Conservation (phyloP, 2,329 filamentous ascomycete species). For the Hypoxylon sp. region DNA sequence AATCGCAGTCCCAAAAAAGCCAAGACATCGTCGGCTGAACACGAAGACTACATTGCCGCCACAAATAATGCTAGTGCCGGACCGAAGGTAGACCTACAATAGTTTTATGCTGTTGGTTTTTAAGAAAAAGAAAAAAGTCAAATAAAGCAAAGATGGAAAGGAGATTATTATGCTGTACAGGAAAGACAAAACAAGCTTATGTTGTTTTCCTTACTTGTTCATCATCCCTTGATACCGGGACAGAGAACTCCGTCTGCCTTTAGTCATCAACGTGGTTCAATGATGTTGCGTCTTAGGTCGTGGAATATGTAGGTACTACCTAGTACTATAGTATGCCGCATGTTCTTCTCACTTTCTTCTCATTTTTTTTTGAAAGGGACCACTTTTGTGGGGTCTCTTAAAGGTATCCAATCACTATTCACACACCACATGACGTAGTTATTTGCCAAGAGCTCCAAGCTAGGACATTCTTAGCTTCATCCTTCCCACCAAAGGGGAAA, state of each 20-base stretch:
- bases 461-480: conserved; percentile 42
- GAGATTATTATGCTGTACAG: conserved; percentile 15
- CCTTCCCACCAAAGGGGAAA: conserved; percentile 44
- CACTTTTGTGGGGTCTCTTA: conserved; percentile 40
- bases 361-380: conserved; percentile 30
- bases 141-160: conserved; percentile 12
- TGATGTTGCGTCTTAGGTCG: conserved; percentile 45
- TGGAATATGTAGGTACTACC: conserved; percentile 6
- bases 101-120: conserved; percentile 23
- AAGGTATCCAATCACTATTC: conserved; percentile 39
- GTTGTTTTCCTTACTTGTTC: conserved; percentile 31
- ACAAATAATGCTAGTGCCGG: conserved; percentile 40
- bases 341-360: conserved; percentile 30
- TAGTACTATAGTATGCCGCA: conserved; percentile 20
- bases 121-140: conserved; percentile 17
- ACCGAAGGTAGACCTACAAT: conserved; percentile 22
- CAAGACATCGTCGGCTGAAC: conserved; percentile 44
- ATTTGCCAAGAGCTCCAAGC: conserved; percentile 40
- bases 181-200: background rate
- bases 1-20: conserved; percentile 36
- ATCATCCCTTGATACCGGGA: conserved; percentile 48
- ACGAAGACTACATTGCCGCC: conserved; percentile 40
- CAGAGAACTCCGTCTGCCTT: conserved; percentile 39
- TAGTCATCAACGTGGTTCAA: conserved; percentile 40
- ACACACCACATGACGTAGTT: conserved; percentile 46